Conservation (phyloP, 148 eudicot species). For the Heliosperma pusillum region DNA sequence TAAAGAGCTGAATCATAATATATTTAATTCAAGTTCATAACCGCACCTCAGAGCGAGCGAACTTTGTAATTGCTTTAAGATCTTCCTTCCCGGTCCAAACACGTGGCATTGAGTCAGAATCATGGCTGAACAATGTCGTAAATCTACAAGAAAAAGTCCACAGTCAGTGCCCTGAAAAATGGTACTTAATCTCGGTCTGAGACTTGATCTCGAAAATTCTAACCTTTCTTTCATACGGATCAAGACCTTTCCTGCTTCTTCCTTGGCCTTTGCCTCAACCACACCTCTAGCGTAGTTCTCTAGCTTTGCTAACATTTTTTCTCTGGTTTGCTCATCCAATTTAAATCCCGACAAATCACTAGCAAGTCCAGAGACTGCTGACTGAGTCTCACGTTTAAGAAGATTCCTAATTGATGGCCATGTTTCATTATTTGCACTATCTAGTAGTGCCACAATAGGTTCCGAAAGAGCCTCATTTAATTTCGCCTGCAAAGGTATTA, state of each 20-base stretch:
- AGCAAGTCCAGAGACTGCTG: conserved; percentile 69
- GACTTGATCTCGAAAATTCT: background rate
- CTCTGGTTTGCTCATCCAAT: conserved; percentile 63
- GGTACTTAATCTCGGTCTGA: too few relatives aligned
- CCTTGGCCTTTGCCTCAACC: conserved; percentile 81
- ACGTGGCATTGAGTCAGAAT: conserved; percentile 95
- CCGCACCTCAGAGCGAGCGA: conserved; percentile 85
- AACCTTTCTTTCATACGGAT: conserved; percentile 95
- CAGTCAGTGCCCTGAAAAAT: conserved; percentile 16
- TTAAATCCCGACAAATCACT: conserved; percentile 75
- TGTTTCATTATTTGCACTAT: conserved; percentile 78
- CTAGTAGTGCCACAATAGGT: conserved; percentile 92
- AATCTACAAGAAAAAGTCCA: conserved; percentile 43
- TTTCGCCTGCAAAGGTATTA: conserved; percentile 50
- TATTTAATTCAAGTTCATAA: background rate
- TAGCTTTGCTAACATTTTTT: conserved; percentile 56
- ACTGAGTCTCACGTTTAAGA: conserved; percentile 67
- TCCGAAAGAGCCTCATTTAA: conserved; percentile 69
- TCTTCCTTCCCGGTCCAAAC: conserved; percentile 98
- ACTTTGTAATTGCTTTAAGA: conserved; percentile 76
- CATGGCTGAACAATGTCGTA: conserved; percentile 78
- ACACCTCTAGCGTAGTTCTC: conserved; percentile 70
- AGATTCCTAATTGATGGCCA: conserved; percentile 93
- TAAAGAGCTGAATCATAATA: background rate
- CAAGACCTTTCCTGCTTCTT: conserved; percentile 88